Base-by-base conservation (phyloP, 192 early-diverging fungal species). In the Coemansia sp. region DNA sequence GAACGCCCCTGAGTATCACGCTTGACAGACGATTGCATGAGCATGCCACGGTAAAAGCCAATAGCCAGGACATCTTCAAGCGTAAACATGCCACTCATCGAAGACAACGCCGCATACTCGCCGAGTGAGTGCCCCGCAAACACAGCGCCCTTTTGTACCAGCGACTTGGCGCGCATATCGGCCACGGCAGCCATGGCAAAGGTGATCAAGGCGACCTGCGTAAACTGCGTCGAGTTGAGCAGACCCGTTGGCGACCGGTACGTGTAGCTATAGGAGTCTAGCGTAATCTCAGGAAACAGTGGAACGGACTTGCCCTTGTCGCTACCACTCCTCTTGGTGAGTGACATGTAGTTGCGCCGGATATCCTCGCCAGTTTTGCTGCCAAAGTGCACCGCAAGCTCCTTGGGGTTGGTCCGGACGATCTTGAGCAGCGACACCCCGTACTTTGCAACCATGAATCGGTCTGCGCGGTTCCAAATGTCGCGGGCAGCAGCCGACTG, bases 81-180 rank as follows among this genome's bases (percentile, higher is more conserved):
- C 2, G 88, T 82, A 8, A 98, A 79, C 0, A 95, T 85, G 2
- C 52, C 39, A 62, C 89, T 89, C 39, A 96, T 84, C 10, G 94
- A 77, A 3, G 91, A 87, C 42, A 98, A 76, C 35, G 90, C 93
- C 55, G 92, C 88, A 64, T 93, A 94, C 66, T 98, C 95, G 73
- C 95, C 95, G 39, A 98, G 86, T 53, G 92, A 92, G 82, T 97
- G 95, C 57, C 95, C 95, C 53, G 94, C 93, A 75, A 97, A 97
- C 20, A 88, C 73, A 58, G 90, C 89, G 75, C 88, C 86, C 39
- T 77, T 52, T 67, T 88, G 91, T 18, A 98, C 86, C 66, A 96
- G 79, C 21, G 89, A 90, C 70, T 93, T 89, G n/a, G 86, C 72
- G 35, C 86, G 84, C 93, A 96, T 92, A 66, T 98, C 95, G 64